These are phyloP conservation scores for Immersiporthe knoxdaviesiana DNA, from an alignment of 2,329 filamentous ascomycete genomes.

Conservation along the genomic window DNA sequence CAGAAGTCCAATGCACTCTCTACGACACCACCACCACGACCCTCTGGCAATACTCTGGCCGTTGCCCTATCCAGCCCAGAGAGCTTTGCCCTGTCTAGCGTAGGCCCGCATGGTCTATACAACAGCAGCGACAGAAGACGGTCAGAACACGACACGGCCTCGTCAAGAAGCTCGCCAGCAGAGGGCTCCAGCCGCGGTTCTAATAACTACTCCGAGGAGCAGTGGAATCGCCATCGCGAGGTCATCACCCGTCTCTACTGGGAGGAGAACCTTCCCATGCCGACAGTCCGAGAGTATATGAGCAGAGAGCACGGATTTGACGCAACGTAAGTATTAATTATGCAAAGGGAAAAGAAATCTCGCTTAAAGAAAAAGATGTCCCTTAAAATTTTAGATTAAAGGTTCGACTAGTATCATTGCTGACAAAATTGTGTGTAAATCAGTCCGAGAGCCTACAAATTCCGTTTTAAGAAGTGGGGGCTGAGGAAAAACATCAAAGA, in stretches of 20 bases:
- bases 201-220: constrained; percentile 9
- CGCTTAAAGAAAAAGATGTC: not conserved
- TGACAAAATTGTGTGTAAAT: not conserved
- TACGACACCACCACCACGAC: too few species aligned
- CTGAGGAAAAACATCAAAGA: constrained; percentile 11
- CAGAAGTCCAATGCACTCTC: not conserved
- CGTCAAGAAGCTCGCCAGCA: not conserved
- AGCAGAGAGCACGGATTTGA: not conserved
- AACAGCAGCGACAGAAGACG: not conserved
- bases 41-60: not conserved
- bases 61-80: not conserved
- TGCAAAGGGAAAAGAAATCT: not conserved
- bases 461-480: constrained; percentile 14
- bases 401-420: not conserved
- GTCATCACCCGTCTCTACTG: constrained; percentile 5
- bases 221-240: constrained; percentile 5
- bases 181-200: not conserved
- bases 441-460: constrained; percentile 12
- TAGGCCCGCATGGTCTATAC: not conserved
- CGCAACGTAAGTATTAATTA: constrained; percentile 3
- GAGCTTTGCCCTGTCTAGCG: not conserved
- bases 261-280: constrained; percentile 12
- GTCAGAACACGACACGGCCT: not conserved
- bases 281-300: constrained; percentile 13
- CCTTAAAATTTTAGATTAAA: too few species aligned